A percentile compares a stretch with the other conserved stretches of the same genome.
phyloP scores from a whole-genome alignment of 179 eudicot genomes.

The Spergularia azorica region DNA sequence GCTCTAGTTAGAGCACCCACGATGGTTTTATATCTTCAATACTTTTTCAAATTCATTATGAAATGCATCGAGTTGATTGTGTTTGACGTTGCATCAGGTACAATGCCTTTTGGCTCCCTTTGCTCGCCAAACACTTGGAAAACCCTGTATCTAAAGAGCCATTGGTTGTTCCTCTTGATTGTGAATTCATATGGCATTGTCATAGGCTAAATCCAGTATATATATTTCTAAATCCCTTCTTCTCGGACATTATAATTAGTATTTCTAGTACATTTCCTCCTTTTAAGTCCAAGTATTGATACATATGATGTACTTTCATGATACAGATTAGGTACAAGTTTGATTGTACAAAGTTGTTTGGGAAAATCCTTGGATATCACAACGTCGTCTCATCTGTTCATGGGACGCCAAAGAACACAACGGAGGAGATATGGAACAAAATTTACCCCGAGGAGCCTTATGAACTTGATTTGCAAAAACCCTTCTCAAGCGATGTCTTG shows the following conservation, averaged over 20 bases:
- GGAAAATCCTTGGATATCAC: constrained; percentile 61
- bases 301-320: constrained; percentile 8
- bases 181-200: constrained; percentile 99
- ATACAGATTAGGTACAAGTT: constrained; percentile 69
- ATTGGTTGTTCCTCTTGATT: constrained; percentile 88
- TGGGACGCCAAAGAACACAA: constrained; percentile 45
- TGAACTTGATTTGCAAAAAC: constrained; percentile 45
- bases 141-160: constrained; percentile 55
- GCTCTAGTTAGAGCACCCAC: too few relatives aligned
- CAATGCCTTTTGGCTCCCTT: constrained; percentile 22
- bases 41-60: too few relatives aligned
- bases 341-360: constrained; percentile 71
- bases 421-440: constrained; percentile 66
- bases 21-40: too few relatives aligned
- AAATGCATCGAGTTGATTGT: too few relatives aligned
- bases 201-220: constrained; percentile 94
- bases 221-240: constrained; percentile 19
- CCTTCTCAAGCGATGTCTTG: constrained; percentile 29
- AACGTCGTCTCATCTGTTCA: constrained; percentile 64
- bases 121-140: constrained; percentile 7
- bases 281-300: neutral
- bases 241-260: neutral
- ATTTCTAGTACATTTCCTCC: neutral
- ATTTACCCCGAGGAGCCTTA: constrained; percentile 74
- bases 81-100: constrained; percentile 59